phyloP scores from a whole-genome alignment of 2,329 filamentous ascomycete species.

The Teratosphaeria pseudoeucalypti region DNA sequence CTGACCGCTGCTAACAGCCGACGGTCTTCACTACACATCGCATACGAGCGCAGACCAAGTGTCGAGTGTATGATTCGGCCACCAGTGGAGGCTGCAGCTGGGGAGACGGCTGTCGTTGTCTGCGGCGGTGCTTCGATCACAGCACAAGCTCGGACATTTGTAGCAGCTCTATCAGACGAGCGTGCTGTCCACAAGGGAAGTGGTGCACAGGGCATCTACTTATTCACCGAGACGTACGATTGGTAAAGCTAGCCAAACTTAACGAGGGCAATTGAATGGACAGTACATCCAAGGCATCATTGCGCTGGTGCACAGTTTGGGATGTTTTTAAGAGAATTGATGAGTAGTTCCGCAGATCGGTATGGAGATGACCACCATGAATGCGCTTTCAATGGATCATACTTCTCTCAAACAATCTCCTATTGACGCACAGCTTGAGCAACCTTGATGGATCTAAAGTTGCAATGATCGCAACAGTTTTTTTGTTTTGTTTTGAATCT shows the following conservation, averaged over 20 bases:
- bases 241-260: conserved; percentile 20
- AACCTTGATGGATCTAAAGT: too few species aligned
- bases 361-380: too few species aligned
- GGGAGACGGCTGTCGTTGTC: conserved; percentile 53
- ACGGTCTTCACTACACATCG: conserved; percentile 2
- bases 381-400: too few species aligned
- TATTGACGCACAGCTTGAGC: too few species aligned
- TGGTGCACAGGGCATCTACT: conserved; percentile 53
- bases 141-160: conserved; percentile 44
- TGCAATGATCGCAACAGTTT: too few species aligned
- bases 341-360: too few species aligned
- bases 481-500: too few species aligned
- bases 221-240: conserved; percentile 50
- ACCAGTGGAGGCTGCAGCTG: conserved; percentile 47
- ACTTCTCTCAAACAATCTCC: too few species aligned
- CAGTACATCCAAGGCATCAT: not conserved
- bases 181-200: conserved; percentile 58
- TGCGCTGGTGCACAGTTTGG: too few species aligned
- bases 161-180: conserved; percentile 51
- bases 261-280: not conserved
- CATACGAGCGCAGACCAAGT: conserved; percentile 42
- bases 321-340: too few species aligned
- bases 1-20: not conserved
- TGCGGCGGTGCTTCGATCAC: conserved; percentile 50
- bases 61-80: conserved; percentile 43